Conservation (phyloP, 768 basidiomycete genomes). For the Amanita muscaria region DNA sequence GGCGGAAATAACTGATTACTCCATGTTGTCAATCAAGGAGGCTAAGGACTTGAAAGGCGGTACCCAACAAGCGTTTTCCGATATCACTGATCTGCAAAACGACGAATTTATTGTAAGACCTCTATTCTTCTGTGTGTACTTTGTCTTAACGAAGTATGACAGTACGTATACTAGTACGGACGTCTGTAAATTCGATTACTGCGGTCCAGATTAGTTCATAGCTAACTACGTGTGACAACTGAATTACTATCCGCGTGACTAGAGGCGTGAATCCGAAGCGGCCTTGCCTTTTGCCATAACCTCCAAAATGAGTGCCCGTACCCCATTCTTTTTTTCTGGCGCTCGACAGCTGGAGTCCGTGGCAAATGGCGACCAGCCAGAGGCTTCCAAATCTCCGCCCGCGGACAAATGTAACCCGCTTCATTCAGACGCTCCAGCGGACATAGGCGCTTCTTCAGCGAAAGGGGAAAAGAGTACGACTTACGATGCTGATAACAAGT, state of each 20-base stretch:
- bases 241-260: background rate
- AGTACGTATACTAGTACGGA: slow-evolving; percentile 10
- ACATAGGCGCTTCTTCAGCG: background rate
- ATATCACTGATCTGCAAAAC: slow-evolving; percentile 19
- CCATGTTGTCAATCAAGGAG: slow-evolving; percentile 6
- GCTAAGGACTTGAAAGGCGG: background rate
- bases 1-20: slow-evolving; percentile 5
- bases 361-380: slow-evolving; percentile 5
- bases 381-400: slow-evolving; percentile 1
- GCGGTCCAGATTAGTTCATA: background rate
- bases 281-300: background rate
- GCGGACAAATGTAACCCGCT: slow-evolving; percentile 12
- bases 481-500: background rate
- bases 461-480: background rate
- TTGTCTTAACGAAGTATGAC: background rate
- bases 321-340: slow-evolving; percentile 13
- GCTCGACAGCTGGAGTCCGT: slow-evolving; percentile 11
- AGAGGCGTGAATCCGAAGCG: background rate
- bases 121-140: background rate
- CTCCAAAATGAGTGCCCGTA: slow-evolving; percentile 14
- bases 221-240: background rate
- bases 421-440: slow-evolving; percentile 4
- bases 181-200: no score
- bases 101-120: slow-evolving; percentile 19
- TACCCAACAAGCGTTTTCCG: slow-evolving; percentile 13